Base-by-base conservation (phyloP, 345 rosid genomes). In the Murraya koenigii region DNA sequence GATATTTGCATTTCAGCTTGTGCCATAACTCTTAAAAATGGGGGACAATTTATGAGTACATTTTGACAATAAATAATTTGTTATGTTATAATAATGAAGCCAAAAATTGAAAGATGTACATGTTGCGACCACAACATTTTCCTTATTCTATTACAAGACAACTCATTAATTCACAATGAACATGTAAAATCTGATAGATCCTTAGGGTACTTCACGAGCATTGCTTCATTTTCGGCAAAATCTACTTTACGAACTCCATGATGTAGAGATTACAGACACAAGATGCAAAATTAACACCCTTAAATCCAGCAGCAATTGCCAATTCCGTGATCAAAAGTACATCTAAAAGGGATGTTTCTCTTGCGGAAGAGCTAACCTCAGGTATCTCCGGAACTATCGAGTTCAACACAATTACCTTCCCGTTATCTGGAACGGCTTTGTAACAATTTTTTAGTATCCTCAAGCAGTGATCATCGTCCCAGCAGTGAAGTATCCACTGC, bases 401-500 rank as follows among this genome's bases (percentile, higher is more conserved):
- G 15, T 87, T 89, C 2, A 82, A 78, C 2, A 88, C 82, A 3
- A 88, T 84, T 41, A 88, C 91, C 56, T 87, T 90, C 44, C 89
- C 90, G 2, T 88, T 79, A 13, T 35, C 68, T 0, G 91, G 93
- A 19, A 88, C 58, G 0, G 86, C 83, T 11, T 83, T 69, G 62
- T 84, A 82, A 75, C 93, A 88, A 56, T 90, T 90, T 75, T 71
- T 88, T 81, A 90, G 56, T 6, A 90, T 60, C 26, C 71, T 90
- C 22, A 84, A 17, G 81, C 90, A 85, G n/a, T 83, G 79, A 7
- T 84, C 86, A 22, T 90, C 91, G 65, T 83, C 79, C 90, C 90
- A 90, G 13, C 88, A 82, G 58, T 86, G 92, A 36, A 88, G 83
- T 67, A 87, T 87, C 80, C 87, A 83, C 88, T 79, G 52, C 11